phyloP scores from a whole-genome alignment of 2,329 filamentous ascomycete species.

The Aspergillus oerlinghausenensis region DNA sequence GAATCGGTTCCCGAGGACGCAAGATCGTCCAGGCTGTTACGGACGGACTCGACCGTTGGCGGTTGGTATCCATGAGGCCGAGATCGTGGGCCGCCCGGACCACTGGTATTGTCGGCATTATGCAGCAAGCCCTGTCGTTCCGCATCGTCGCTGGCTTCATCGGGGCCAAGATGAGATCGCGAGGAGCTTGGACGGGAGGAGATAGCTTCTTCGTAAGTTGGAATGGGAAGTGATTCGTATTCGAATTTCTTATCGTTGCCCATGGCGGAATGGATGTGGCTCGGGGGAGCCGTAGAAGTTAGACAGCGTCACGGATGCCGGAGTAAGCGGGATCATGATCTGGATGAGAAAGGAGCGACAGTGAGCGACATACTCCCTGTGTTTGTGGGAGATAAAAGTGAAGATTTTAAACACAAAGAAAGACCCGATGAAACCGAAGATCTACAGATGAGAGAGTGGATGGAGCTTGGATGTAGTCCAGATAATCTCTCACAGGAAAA shows the following conservation, averaged over 20 bases:
- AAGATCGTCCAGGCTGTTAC: conserved; percentile 55
- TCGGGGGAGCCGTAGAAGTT: conserved; percentile 29
- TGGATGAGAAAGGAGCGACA: conserved; percentile 28
- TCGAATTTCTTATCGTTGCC: conserved; percentile 51
- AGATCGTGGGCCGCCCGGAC: conserved; percentile 34
- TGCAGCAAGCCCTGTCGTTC: conserved; percentile 74
- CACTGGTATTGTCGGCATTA: conserved; percentile 41
- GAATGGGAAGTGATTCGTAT: conserved; percentile 66
- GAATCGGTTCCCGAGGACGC: conserved; percentile 52
- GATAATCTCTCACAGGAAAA: background rate
- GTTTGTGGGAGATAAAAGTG: conserved; percentile 2
- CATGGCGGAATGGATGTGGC: conserved; percentile 32
- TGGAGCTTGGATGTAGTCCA: background rate
- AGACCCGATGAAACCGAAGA: conserved; percentile 5
- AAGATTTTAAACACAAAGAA: conserved; percentile 6
- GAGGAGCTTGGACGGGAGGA: conserved; percentile 54
- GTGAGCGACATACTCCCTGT: conserved; percentile 26
- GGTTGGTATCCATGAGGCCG: conserved; percentile 63
- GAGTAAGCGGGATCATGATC: conserved; percentile 37
- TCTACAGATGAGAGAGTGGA: background rate
- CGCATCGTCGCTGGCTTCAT: conserved; percentile 63
- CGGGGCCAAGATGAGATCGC: conserved; percentile 45
- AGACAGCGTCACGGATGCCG: conserved; percentile 24
- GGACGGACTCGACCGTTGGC: conserved; percentile 78
- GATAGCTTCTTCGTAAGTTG: conserved; percentile 76